Conservation (phyloP, 768 basidiomycete genomes). For the Calocera viscosa region DNA sequence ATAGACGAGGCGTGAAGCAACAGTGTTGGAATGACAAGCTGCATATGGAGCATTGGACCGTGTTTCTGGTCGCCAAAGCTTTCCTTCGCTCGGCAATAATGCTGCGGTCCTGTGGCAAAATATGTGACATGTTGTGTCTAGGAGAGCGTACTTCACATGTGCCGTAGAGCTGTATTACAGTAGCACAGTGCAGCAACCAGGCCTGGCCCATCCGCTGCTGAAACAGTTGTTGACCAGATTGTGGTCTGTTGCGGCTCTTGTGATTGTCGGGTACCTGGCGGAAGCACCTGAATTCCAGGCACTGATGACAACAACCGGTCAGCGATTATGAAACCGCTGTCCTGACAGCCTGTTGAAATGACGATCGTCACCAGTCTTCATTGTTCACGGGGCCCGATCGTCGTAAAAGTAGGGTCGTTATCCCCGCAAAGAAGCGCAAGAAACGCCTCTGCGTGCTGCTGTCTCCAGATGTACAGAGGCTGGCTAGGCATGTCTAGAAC, state of each 20-base stretch:
- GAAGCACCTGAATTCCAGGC: background rate
- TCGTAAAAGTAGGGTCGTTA: background rate
- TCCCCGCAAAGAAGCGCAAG: background rate
- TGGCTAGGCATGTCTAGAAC: background rate
- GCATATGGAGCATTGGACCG: no score
- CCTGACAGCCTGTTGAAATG: background rate
- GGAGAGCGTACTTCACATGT: no score
- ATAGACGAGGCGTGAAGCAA: background rate
- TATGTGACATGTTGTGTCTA: no score
- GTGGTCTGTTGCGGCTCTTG: background rate
- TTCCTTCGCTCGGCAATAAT: no score
- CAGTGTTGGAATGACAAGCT: no score
- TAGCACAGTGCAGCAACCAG: no score
- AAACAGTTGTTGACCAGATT: no score
- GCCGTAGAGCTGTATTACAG: no score
- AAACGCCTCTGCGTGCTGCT: background rate
- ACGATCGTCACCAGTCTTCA: background rate
- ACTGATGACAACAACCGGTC: background rate
- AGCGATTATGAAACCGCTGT: background rate
- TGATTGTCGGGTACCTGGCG: constrained; percentile 3
- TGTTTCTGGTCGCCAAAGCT: no score
- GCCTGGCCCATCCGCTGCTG: no score
- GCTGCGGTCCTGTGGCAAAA: no score
- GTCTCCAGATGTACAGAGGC: background rate
- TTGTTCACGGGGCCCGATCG: background rate